Base-by-base conservation (phyloP, 2,329 filamentous ascomycete genomes). In the Arachnomyces sp. region DNA sequence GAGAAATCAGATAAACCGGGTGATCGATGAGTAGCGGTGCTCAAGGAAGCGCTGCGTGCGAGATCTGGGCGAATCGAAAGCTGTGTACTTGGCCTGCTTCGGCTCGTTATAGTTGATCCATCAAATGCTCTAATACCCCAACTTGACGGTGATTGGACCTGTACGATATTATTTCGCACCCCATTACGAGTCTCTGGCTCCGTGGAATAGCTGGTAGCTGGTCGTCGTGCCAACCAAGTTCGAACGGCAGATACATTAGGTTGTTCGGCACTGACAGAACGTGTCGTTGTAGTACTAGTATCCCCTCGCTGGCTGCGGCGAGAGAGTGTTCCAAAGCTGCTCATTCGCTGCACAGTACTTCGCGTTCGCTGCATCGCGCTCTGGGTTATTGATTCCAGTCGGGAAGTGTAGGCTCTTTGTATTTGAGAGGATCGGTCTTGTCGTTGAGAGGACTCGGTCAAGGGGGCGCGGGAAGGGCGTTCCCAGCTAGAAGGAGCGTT, bases 261-360 rank as follows among this genome's bases (percentile, higher is more conserved):
- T 25, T 25, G 20, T 25, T 4, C 17, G 6, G 41, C 34, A 33
- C 38, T 31, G 32, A 45, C 45, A 30, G 50, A 45, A 4, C 47
- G 49, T 25, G 48, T 46, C 33, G 46, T 48, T 31, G 49, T 50
- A 31, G 46, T 39, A 5, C 49, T 49, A 35, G 44, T 43, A 3
- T 43, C 42, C 6, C 49, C 20, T 9, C 20, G 20, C 9, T 9
- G 35, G 17, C 49, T 48, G 2, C 46, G 42, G 8, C 51, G 45
- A 3, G 52, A 48, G n/a, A 25, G 20, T 9, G 20, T 25, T 5
- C 5, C 5, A 25, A 59, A 46, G 11, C 50, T 54, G 28, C 52
- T 51, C 15, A 60, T 32, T 37, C 55, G 49, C 15, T 58, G 56
- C 7, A 61, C 34, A 13, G 52, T 49, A 13, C 56, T 52, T 33